Percentiles rank a stretch among this genome's conserved stretches.
These are phyloP conservation scores for Pestalotiopsis sp. DNA, from an alignment of 2,329 filamentous ascomycete species.

Conservation along the genomic window DNA sequence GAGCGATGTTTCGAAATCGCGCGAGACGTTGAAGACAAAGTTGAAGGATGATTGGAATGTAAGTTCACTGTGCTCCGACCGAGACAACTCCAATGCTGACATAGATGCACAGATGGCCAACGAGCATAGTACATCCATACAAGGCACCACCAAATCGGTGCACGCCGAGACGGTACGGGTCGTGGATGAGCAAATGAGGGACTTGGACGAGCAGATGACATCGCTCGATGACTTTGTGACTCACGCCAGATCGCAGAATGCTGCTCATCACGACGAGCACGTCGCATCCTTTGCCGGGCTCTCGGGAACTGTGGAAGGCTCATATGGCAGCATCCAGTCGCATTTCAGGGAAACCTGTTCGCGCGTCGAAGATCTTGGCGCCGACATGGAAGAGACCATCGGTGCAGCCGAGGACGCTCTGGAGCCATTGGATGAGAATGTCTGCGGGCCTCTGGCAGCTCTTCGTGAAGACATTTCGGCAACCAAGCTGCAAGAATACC, in stretches of 20 bases:
- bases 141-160: slow-evolving; percentile 80
- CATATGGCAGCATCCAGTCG: slow-evolving; percentile 70
- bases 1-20: slow-evolving; percentile 70
- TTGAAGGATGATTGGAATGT: slow-evolving; percentile 87
- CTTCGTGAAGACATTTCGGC: slow-evolving; percentile 71
- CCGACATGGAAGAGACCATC: slow-evolving; percentile 66
- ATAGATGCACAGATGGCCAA: slow-evolving; percentile 62
- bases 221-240: slow-evolving; percentile 89
- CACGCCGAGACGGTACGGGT: slow-evolving; percentile 89
- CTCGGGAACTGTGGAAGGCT: slow-evolving; percentile 69
- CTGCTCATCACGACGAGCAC: slow-evolving; percentile 73
- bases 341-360: slow-evolving; percentile 72
- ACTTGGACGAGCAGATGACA: slow-evolving; percentile 86
- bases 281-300: slow-evolving; percentile 66
- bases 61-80: slow-evolving; percentile 51
- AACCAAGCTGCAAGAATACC: slow-evolving; percentile 76
- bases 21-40: slow-evolving; percentile 77
- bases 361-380: slow-evolving; percentile 69
- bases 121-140: slow-evolving; percentile 80
- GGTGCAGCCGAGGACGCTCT: slow-evolving; percentile 61
- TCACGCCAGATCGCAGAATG: slow-evolving; percentile 79
- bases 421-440: slow-evolving; percentile 57
- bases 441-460: slow-evolving; percentile 71
- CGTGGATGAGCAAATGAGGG: slow-evolving; percentile 84
- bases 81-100: slow-evolving; percentile 1